Percentiles rank a stretch among this genome's conserved stretches.
Evolutionary conservation across 208 protist genomes (phyloP).

Genomic region (Trypanosoma boissoni): DNA sequence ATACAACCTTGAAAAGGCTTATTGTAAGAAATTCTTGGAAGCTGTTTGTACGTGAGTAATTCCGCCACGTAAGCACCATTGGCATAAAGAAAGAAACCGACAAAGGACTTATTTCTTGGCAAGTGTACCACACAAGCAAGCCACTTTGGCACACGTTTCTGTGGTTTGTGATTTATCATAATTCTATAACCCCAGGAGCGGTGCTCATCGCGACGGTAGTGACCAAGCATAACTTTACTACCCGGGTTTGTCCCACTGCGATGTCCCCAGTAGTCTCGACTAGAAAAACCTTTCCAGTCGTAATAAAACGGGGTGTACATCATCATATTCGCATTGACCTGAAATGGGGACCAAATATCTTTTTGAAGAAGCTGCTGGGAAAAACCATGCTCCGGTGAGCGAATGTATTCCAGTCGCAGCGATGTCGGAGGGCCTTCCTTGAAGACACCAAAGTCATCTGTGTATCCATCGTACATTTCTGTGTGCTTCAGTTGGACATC

Average conservation of each 20-base stretch:
- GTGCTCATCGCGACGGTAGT: constrained; percentile 85
- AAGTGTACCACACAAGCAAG: constrained; percentile 85
- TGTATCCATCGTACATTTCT: constrained; percentile 93
- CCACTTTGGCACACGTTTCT: constrained; percentile 90
- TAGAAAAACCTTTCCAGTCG: constrained; percentile 85
- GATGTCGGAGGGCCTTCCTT: constrained; percentile 88
- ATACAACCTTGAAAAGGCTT: constrained; percentile 81
- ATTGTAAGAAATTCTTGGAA: constrained; percentile 90
- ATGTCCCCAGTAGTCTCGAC: constrained; percentile 89
- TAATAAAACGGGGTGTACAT: constrained; percentile 90
- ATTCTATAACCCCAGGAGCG: constrained; percentile 71
- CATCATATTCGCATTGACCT: constrained; percentile 85
- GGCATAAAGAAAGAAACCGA: constrained; percentile 91
- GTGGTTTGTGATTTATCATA: constrained; percentile 89
- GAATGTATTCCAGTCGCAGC: constrained; percentile 88
- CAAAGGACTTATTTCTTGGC: constrained; percentile 70
- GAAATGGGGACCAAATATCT: constrained; percentile 91
- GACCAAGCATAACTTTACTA: constrained; percentile 75
- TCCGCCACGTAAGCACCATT: constrained; percentile 91
- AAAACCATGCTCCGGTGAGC: constrained; percentile 81
- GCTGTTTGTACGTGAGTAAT: constrained; percentile 91
- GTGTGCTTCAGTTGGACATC: constrained; percentile 89
- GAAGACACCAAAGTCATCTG: constrained; percentile 91
- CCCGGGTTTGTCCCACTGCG: constrained; percentile 87
- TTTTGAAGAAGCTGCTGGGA: constrained; percentile 84